Base-by-base conservation (phyloP, 2,329 filamentous ascomycete species). In the Pseudogymnoascus sp. region DNA sequence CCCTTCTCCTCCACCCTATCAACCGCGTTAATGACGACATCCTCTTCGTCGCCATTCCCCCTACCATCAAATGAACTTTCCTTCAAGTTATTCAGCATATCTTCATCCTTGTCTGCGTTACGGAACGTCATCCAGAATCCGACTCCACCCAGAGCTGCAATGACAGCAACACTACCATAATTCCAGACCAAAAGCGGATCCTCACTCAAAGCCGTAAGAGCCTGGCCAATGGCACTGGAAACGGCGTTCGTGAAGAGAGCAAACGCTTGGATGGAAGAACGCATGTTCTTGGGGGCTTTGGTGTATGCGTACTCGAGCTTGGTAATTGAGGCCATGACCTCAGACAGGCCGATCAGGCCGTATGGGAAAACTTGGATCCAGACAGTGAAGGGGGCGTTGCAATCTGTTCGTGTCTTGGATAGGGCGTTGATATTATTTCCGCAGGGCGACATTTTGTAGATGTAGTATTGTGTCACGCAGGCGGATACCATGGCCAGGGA, bases 211-310 rank as follows among this genome's bases (percentile, higher is more conserved):
- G 82, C 77, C 6, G 83, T 82, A 40, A 89, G 81, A 0, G 86
- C 87, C 76, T 90, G 84, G n/a, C 86, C 87, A 60, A 92, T 76
- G 37, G 88, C 88, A 31, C 85, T 80, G 1, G 85, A 84, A 67
- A 92, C 79, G 63, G 88, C 88, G 31, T 80, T 86, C 80, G 84
- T 90, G 77, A 89, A 86, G 40, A 91, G 79, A 71, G 86, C 86
- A 69, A 91, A 78, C 18, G 84, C 83, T 74, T 83, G 80, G 69
- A 92, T 87, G n/a, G 92, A 79, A 1, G 86, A 89, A 67, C 88
- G 86, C 89, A 92, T 92, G 77, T 91, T 91, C 70, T 82, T 84
- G 25, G 89, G 89, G 0, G 88, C 88, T 75, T 91, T 90, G 73
- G 86, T 87, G 77, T 86, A 92, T 35, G 89, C 89, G 67, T 90